Base-by-base conservation (phyloP, 2,329 filamentous ascomycete species). In the Escovopsis sp. region DNA sequence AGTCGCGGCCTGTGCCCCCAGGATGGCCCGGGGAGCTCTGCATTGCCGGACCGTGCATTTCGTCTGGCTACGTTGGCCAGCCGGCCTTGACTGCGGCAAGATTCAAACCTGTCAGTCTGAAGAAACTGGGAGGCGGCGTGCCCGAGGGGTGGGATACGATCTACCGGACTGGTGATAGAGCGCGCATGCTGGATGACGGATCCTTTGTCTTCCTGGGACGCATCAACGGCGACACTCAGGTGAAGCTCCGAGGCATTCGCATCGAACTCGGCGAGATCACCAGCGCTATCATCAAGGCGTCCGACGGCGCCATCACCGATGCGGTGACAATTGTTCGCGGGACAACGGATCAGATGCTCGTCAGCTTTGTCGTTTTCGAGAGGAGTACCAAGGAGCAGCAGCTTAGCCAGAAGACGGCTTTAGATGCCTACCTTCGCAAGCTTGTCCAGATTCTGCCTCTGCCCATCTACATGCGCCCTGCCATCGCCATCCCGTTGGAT, bases 261-360 rank as follows among this genome's bases (percentile, higher is more conserved):
- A 60, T 71, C 20, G 68, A 73, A 5, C 51, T 73, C 0, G 46
- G 50, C 3, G 70, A 72, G 2, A 43, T 59, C 4, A 53, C 51
- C 30, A 40, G 39, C 9, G 46, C 42, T 3, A 47, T 58, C 4
- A 8, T 55, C 33, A 29, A 43, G n/a, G 37, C 47, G 4, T 40
- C 43, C 4, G 12, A 44, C 2, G 51, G 45, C 0, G 24, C 29
- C 3, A 24, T 57, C 1, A 5, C 27, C 2, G 47, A 50, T 7
- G 53, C 44, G 2, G 44, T 51, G 1, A 51, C 52, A 0, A 45
- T 51, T 4, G 20, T 50, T 2, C 51, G 48, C 9, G 35, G 36
- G 10, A 16, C 20, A n/a, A 16, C 13, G 11, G 34, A 24, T 8
- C 16, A 37, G 36, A 37, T 24, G 13, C 24, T 35, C 10, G 34